These are phyloP conservation scores for Crithidia fasciculata DNA, from an alignment of 208 protist genomes.

Conservation along the genomic window DNA sequence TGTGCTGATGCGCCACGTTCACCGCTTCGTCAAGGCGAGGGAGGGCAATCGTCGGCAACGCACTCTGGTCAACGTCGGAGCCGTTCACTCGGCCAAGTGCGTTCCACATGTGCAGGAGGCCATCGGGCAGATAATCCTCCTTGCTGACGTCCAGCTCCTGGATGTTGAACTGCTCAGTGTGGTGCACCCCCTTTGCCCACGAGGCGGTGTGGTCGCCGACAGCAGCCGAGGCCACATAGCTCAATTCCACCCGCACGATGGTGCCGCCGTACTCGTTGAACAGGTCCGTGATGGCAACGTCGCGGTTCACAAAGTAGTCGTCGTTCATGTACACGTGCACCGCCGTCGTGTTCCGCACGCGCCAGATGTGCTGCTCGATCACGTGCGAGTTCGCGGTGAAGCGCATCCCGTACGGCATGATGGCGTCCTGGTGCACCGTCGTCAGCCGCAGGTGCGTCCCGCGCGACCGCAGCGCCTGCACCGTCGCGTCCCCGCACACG, in stretches of 20 bases:
- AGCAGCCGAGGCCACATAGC: neutral
- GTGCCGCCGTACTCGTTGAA: constrained; percentile 52
- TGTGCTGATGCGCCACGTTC: neutral
- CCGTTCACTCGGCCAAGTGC: neutral
- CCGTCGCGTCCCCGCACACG: constrained; percentile 13
- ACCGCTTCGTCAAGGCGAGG: neutral
- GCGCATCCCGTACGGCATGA: constrained; percentile 44
- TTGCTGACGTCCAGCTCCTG: constrained; percentile 33
- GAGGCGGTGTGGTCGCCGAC: constrained; percentile 1
- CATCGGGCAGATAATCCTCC: constrained; percentile 30
- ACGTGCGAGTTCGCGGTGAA: constrained; percentile 48
- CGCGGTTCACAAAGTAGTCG: constrained; percentile 63
- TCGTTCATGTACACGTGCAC: constrained; percentile 63
- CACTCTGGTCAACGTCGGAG: no score
- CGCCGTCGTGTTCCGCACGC: constrained; percentile 40
- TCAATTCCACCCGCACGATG: constrained; percentile 38
- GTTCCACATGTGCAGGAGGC: constrained; percentile 23
- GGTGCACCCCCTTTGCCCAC: constrained; percentile 31
- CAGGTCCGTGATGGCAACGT: constrained; percentile 40
- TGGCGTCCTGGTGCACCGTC: constrained; percentile 53
- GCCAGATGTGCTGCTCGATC: constrained; percentile 54
- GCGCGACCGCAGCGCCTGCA: neutral
- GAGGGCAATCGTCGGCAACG: neutral
- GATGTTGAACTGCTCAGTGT: constrained; percentile 48
- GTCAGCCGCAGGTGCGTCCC: constrained; percentile 45